Percentiles rank a stretch among this genome's conserved stretches.
These are phyloP conservation scores for Geotrichum candidum DNA, from an alignment of 1,139 yeast genomes.

Conservation along the genomic window DNA sequence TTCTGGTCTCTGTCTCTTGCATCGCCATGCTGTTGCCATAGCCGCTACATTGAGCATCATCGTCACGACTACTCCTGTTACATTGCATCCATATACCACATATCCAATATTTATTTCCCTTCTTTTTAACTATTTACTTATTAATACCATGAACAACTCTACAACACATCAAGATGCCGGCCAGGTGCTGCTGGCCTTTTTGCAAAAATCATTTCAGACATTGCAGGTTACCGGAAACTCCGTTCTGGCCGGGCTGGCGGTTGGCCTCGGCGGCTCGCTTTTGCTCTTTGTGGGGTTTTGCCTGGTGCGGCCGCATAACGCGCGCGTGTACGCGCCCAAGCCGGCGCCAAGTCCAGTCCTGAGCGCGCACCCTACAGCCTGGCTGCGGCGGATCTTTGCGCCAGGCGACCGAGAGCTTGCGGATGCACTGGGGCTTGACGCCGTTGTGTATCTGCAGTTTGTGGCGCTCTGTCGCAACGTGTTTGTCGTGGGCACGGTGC, in stretches of 20 bases:
- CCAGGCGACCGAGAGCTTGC: constrained; percentile 30
- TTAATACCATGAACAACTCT: background rate
- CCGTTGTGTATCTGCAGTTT: constrained; percentile 35
- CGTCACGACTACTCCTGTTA: background rate
- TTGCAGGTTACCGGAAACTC: constrained; percentile 31
- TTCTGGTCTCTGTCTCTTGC: background rate
- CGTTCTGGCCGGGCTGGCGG: constrained; percentile 34
- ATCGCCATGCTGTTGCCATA: background rate
- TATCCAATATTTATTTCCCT: background rate
- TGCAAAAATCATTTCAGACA: constrained; percentile 16
- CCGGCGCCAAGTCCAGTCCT: constrained; percentile 12
- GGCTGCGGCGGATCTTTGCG: constrained; percentile 29
- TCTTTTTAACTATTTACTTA: background rate
- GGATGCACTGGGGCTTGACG: constrained; percentile 36
- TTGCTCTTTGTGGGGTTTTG: constrained; percentile 31
- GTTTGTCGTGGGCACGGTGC: constrained; percentile 31
- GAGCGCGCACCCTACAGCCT: constrained; percentile 26
- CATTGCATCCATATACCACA: background rate
- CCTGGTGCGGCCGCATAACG: constrained; percentile 34
- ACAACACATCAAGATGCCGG: background rate
- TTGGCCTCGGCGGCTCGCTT: constrained; percentile 35
- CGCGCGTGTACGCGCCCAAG: constrained; percentile 35
- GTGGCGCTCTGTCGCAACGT: constrained; percentile 34
- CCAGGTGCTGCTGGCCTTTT: constrained; percentile 3
- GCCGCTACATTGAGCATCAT: background rate